A percentile compares a stretch with the other conserved stretches of the same genome.
Evolutionary conservation across 768 basidiomycete genomes (phyloP).

Genomic region (Suillus americanus): DNA sequence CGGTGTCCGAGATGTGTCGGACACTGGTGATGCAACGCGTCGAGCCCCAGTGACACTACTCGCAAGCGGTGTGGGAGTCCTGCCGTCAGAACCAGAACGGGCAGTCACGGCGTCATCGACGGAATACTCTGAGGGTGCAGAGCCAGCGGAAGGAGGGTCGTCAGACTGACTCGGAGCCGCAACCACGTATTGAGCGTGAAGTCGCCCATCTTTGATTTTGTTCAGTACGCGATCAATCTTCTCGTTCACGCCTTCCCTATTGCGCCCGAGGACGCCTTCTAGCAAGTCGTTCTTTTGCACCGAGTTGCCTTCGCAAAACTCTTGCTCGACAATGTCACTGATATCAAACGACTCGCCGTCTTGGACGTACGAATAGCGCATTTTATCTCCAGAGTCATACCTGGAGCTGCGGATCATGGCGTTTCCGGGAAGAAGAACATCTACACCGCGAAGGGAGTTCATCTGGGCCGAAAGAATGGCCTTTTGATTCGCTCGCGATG

Average conservation of each 20-base stretch:
- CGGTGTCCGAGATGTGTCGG: conserved; percentile 25
- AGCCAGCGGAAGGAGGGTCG: conserved; percentile 26
- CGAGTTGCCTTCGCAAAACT: conserved; percentile 60
- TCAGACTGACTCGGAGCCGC: conserved; percentile 16
- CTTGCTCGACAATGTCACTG: conserved; percentile 89
- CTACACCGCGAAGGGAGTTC: conserved; percentile 85
- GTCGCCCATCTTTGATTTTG: conserved; percentile 69
- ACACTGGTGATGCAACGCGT: conserved; percentile 21
- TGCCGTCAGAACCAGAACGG: conserved; percentile 17
- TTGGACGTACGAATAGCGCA: conserved; percentile 94
- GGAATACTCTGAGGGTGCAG: conserved; percentile 53
- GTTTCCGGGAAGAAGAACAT: conserved; percentile 83
- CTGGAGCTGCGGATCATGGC: conserved; percentile 84
- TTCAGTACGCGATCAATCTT: conserved; percentile 73
- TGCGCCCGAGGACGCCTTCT: conserved; percentile 60
- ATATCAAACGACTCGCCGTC: conserved; percentile 94
- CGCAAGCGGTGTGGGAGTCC: conserved; percentile 32
- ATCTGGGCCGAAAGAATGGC: conserved; percentile 83
- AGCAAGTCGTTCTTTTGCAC: conserved; percentile 58
- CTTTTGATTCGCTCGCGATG: conserved; percentile 79
- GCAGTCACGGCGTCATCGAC: conserved; percentile 36
- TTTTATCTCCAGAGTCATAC: conserved; percentile 64
- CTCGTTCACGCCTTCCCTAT: conserved; percentile 61
- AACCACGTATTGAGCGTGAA: conserved; percentile 30
- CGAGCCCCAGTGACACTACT: conserved; percentile 14